Evolutionary conservation across 2,329 filamentous ascomycete species (phyloP), one percentile per base, ranked within the genome.

Genomic region (Sporothrix mexicana): DNA sequence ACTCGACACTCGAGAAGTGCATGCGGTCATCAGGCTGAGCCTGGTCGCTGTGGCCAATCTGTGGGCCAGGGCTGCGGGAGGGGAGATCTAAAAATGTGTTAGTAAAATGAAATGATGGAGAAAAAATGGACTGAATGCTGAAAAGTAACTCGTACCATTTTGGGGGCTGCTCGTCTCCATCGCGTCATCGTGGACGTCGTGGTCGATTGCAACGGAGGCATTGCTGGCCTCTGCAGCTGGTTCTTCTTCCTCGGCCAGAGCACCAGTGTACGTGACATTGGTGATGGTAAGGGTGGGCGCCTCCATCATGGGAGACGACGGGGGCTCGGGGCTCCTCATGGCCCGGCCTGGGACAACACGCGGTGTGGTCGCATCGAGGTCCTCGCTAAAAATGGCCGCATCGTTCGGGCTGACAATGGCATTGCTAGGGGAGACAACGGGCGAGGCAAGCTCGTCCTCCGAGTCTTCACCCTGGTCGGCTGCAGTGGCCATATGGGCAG

Each of bases 1-100:
- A 73, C 8, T 57, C 68, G 7, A 47, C 69, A 20, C 45, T 68
- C 2, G 72, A 73, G 23, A 73, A 73, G 41, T 68, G 72, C 9
- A 71, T 59, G 43, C 13, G 5, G 51, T 73, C 71, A 4, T 70
- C 57, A 15, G 61, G 43, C n/a, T 66, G 61, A 23, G 36, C 41
- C n/a, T 66, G 61, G n/a, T 47, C 66, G 41, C 47, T 68, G 25
- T 25, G 68, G 23, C 7, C 23, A 8, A 15, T 36, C 9, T 47
- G 68, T 25, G 49, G 30, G 20, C 10, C 53, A 9, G 53, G 68
- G 13, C 68, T 49, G 53, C 68, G n/a, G 36, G 68, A 47, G 15
- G 61, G 61, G 8, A 47, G 61, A 20, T 47, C 61, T 66, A n/a
- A 25, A 41, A 17, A 1, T 20, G 41, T 45, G 41, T 66, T 47